Base-by-base conservation (phyloP, 2,329 filamentous ascomycete species). In the Penicillium crustosum region DNA sequence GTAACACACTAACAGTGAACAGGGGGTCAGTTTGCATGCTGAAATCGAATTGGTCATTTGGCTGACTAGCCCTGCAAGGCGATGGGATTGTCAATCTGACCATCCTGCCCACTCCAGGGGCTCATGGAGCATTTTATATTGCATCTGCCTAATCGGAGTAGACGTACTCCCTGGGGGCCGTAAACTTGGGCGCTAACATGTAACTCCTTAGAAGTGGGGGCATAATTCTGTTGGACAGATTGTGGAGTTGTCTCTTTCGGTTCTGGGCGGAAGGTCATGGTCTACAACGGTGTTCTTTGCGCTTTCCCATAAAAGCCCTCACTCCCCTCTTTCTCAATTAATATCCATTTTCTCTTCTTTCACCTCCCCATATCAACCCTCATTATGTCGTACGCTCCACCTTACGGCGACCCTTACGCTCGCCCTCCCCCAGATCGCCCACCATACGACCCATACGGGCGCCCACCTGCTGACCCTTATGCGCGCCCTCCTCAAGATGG, bases 311-410 rank as follows among this genome's bases (percentile, higher is more conserved):
- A 61, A 65, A 64, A 62, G 49, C 35, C 33, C 38, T 33, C 6
- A 29, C 48, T 53, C 45, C 23, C 21, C 33, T 23, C 44, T 47
- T 15, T 42, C 47, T 25, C 36, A 27, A 23, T 48, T 38, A 7
- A 7, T 10, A n/a, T 25, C 13, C 9, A 7, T 43, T 27, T 39
- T 42, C 19, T 50, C 41, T 57, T 49, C 41, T 36, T 48, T 45
- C 6, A 31, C 13, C 43, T 19, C 44, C 17, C 21, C 41, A 31
- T 21, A 27, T 9, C 33, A 15, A 29, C 42, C 21, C 21, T 33
- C 53, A 59, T 41, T 27, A 69, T 68, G 67, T 58, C 64, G 29
- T 70, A 66, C 65, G 53, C 49, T 35, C 49, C 45, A 15, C 43
- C 55, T 48, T 67, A 64, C 52, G 60, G 56, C 27, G 58, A 59